Evolutionary conservation across 805 yeast species (phyloP).

Genomic region (Maudiozyma saulgeensis): DNA sequence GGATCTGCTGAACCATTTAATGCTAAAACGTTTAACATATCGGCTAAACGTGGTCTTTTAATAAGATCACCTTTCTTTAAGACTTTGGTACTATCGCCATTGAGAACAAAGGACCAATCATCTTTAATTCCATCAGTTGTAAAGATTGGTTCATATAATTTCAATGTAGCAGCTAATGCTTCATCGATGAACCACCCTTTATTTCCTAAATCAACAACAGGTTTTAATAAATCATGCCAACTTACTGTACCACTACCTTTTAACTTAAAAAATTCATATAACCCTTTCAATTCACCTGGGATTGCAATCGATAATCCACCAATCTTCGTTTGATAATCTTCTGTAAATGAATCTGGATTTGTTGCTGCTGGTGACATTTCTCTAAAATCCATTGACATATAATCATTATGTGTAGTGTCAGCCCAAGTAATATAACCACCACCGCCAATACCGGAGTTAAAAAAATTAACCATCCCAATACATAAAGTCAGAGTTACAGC

Average conservation of each 20-base stretch:
- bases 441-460: conserved; percentile 87
- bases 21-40: conserved; percentile 61
- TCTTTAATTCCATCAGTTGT: conserved; percentile 18
- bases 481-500: conserved; percentile 83
- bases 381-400: conserved; percentile 69
- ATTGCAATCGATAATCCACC: conserved; percentile 87
- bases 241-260: conserved; percentile 64
- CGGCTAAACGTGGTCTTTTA: conserved; percentile 50
- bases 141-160: conserved; percentile 29
- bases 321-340: conserved; percentile 38
- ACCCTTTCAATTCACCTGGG: conserved; percentile 87
- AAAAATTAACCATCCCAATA: conserved; percentile 73
- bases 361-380: conserved; percentile 74
- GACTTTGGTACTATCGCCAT: conserved; percentile 27
- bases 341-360: conserved; percentile 53
- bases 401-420: conserved; percentile 23
- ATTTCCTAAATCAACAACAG: conserved; percentile 58
- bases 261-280: conserved; percentile 46
- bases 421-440: conserved; percentile 61
- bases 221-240: conserved; percentile 68
- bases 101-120: conserved; percentile 51
- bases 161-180: conserved; percentile 37
- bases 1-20: conserved; percentile 65
- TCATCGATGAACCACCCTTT: conserved; percentile 53
- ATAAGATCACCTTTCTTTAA: conserved; percentile 50